phyloP scores from a whole-genome alignment of 2,329 filamentous ascomycete genomes.

The Aspergillus sclerotialis region DNA sequence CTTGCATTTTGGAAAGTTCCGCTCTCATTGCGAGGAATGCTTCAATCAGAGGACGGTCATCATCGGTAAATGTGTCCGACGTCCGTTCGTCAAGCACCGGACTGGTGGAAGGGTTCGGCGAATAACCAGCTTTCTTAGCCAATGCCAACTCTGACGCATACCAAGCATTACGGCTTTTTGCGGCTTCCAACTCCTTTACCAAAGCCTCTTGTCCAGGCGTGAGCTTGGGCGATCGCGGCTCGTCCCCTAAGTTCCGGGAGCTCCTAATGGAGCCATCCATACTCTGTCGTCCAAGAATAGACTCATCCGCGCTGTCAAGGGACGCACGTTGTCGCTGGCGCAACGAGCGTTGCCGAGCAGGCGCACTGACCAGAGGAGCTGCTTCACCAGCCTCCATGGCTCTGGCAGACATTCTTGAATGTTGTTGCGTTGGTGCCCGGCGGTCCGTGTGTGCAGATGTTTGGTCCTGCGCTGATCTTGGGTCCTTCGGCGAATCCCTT shows the following conservation, averaged over 20 bases:
- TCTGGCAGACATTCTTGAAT: slow-evolving; percentile 34
- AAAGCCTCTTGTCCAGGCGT: slow-evolving; percentile 53
- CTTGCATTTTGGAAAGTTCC: slow-evolving; percentile 84
- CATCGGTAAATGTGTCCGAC: slow-evolving; percentile 77
- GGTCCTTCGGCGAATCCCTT: slow-evolving; percentile 35
- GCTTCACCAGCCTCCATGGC: slow-evolving; percentile 42
- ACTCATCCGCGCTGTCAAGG: slow-evolving; percentile 61
- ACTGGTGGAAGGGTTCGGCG: slow-evolving; percentile 61
- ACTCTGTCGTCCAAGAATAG: slow-evolving; percentile 38
- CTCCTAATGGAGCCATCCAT: slow-evolving; percentile 33
- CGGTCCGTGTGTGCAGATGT: slow-evolving; percentile 53
- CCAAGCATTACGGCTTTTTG: slow-evolving; percentile 88
- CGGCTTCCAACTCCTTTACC: slow-evolving; percentile 76
- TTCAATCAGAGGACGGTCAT: slow-evolving; percentile 86
- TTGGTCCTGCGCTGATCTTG: slow-evolving; percentile 34
- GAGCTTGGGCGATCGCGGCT: slow-evolving; percentile 39
- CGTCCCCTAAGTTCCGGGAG: slow-evolving; percentile 37
- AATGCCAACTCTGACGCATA: slow-evolving; percentile 91
- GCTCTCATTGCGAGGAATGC: slow-evolving; percentile 85
- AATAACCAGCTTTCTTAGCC: slow-evolving; percentile 83
- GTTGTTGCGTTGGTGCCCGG: slow-evolving; percentile 54
- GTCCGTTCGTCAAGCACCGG: slow-evolving; percentile 69
- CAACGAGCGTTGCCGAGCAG: slow-evolving; percentile 44
- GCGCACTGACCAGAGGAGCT: slow-evolving; percentile 36
- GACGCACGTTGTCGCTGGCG: slow-evolving; percentile 58